Evolutionary conservation across 2,329 filamentous ascomycete genomes (phyloP), one percentile per base, ranked within the genome.

Genomic region (Monosporascus sp.): DNA sequence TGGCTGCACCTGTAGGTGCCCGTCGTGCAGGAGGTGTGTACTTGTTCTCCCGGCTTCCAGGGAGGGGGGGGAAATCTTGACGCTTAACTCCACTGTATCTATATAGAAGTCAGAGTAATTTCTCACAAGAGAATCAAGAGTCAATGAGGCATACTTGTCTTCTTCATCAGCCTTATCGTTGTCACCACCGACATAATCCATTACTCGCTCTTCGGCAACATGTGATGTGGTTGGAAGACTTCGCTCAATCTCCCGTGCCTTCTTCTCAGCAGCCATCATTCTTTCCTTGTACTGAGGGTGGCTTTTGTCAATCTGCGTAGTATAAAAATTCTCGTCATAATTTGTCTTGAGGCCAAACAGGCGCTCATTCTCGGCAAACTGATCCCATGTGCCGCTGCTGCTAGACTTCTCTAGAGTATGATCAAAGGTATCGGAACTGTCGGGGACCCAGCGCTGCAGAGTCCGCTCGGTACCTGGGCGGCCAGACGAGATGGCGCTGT

Each of bases 281-380:
- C 87, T 83, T 68, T 90, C 84, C 58, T 83, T 85, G 71, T 95
- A 97, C 51, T 87, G 79, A 1, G 94, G 92, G 62, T 96, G 85
- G 58, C 72, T 88, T 65, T 85, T 90, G 71, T 99, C 84, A 65
- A 99, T 95, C 41, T 83, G 75, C 9, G 94, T 99, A 1, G 94
- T 99, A 73, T 99, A 99, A 44, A 94, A 84, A 62, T 89, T 91
- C 72, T 97, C 94, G 65, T 97, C 85, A 68, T 97, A 99, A 63
- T 91, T 90, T 50, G 88, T 94, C 70, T 84, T 90, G 39, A 95
- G 74, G 37, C 94, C 94, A 66, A 96, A 97, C 31, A 90, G 83
- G 52, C 84, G 81, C 71, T 95, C 89, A 65, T 97, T 97, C 57
- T 82, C 86, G 53, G 89, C 88, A 65, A 99, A 99, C 69, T 99